phyloP scores from a whole-genome alignment of 345 rosid genomes.

The Nasturtium officinale region DNA sequence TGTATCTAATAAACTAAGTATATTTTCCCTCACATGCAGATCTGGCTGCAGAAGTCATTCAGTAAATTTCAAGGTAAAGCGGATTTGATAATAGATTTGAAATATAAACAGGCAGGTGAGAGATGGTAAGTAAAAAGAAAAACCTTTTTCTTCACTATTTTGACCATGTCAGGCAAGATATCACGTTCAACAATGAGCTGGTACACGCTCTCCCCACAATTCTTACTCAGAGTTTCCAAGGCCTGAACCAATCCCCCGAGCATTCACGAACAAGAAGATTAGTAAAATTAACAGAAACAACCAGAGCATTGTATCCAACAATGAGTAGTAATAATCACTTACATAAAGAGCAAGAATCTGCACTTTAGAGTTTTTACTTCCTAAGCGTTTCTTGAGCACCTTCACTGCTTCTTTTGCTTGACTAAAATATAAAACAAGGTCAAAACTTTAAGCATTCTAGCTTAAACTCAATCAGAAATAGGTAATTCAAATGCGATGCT shows the following conservation, averaged over 20 bases:
- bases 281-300: slow-evolving; percentile 1
- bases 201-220: slow-evolving; percentile 82
- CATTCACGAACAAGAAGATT: slow-evolving; percentile 13
- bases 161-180: slow-evolving; percentile 94
- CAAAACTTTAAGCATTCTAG: slow-evolving; percentile 1
- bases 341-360: slow-evolving; percentile 89
- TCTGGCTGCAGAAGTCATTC: slow-evolving; percentile 72
- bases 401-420: slow-evolving; percentile 89
- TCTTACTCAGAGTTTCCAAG: slow-evolving; percentile 93
- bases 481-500: not conserved
- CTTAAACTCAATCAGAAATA: not conserved
- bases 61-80: slow-evolving; percentile 15
- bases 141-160: slow-evolving; percentile 97
- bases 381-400: slow-evolving; percentile 86
- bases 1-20: slow-evolving; percentile 62
- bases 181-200: slow-evolving; percentile 92
- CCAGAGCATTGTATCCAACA: not conserved
- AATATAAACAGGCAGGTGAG: slow-evolving; percentile 17
- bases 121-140: not conserved
- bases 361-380: slow-evolving; percentile 83
- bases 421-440: slow-evolving; percentile 49
- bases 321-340: slow-evolving; percentile 35
- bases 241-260: slow-evolving; percentile 52
- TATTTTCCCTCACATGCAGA: slow-evolving; percentile 87
- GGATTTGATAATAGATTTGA: slow-evolving; percentile 1